Conservation (phyloP, 441 rosid species). For the Biscutella laevigata region DNA sequence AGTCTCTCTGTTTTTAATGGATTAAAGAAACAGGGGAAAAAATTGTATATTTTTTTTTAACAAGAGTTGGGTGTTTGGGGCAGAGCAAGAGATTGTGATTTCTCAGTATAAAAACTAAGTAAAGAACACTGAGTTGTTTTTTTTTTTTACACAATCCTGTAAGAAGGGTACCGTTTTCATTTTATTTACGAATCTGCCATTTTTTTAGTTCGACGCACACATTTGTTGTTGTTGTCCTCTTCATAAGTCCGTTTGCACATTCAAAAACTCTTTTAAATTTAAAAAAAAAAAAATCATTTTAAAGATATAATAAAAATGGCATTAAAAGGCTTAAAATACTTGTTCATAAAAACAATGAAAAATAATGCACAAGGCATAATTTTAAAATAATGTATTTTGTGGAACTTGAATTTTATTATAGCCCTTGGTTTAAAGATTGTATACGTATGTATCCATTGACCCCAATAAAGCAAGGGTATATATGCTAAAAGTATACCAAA, state of each 20-base stretch:
- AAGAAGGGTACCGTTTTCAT: constrained; percentile 3
- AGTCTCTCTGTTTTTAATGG: constrained; percentile 21
- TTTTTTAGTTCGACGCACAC: background rate
- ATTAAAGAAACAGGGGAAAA: constrained; percentile 29
- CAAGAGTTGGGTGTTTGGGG: constrained; percentile 23
- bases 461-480: constrained; percentile 15
- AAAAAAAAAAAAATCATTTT: background rate
- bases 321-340: background rate
- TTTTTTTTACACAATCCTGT: background rate
- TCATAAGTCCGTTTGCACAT: constrained; percentile 20
- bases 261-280: constrained; percentile 8
- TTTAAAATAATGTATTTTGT: background rate
- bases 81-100: constrained; percentile 27
- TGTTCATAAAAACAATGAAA: background rate
- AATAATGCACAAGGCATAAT: background rate
- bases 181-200: constrained; percentile 19
- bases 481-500: constrained; percentile 10
- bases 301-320: background rate
- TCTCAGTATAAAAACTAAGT: constrained; percentile 18
- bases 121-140: constrained; percentile 6
- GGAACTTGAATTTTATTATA: no score
- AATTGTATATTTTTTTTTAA: background rate
- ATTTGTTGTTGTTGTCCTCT: constrained; percentile 17
- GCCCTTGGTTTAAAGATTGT: constrained; percentile 12
- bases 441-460: constrained; percentile 13